Evolutionary conservation across 2,329 filamentous ascomycete genomes (phyloP).

Genomic region (Dactylella cylindrospora): DNA sequence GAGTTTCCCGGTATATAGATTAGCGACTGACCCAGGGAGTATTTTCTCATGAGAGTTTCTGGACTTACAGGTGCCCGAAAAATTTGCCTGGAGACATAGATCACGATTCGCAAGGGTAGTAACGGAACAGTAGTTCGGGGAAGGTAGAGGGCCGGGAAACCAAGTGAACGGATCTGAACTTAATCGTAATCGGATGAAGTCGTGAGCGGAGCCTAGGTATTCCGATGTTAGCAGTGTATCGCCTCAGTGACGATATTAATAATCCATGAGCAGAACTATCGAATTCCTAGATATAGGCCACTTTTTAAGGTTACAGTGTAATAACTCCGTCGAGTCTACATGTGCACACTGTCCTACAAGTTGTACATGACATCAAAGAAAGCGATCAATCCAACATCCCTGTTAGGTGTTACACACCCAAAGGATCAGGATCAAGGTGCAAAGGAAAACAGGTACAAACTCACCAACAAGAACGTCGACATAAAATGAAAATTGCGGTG

Average conservation of each 20-base stretch:
- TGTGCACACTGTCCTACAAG: too few relatives aligned
- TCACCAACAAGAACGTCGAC: conserved; percentile 39
- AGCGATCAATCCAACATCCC: too few relatives aligned
- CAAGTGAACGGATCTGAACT: conserved; percentile 43
- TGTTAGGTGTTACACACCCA: conserved; percentile 29
- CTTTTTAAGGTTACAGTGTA: too few relatives aligned
- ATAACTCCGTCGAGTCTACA: too few relatives aligned
- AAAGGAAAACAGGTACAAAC: background rate
- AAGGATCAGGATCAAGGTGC: background rate
- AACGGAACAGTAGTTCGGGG: conserved; percentile 29
- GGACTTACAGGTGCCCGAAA: conserved; percentile 37
- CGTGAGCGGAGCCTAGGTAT: conserved; percentile 32
- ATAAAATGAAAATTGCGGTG: conserved; percentile 43
- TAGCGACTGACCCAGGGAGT: background rate
- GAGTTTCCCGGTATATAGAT: background rate
- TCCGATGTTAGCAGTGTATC: conserved; percentile 1
- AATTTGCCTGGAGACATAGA: conserved; percentile 31
- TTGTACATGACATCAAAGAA: too few relatives aligned
- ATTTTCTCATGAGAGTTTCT: background rate
- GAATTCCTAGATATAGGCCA: too few relatives aligned
- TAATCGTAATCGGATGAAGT: conserved; percentile 32
- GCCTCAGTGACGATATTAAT: too few relatives aligned
- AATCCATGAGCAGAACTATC: too few relatives aligned
- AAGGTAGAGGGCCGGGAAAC: conserved; percentile 31
- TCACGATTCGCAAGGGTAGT: conserved; percentile 11